A percentile compares a stretch with the other conserved stretches of the same genome.
Conservation (phyloP, 345 rosid species). For the Clausena lansium region DNA sequence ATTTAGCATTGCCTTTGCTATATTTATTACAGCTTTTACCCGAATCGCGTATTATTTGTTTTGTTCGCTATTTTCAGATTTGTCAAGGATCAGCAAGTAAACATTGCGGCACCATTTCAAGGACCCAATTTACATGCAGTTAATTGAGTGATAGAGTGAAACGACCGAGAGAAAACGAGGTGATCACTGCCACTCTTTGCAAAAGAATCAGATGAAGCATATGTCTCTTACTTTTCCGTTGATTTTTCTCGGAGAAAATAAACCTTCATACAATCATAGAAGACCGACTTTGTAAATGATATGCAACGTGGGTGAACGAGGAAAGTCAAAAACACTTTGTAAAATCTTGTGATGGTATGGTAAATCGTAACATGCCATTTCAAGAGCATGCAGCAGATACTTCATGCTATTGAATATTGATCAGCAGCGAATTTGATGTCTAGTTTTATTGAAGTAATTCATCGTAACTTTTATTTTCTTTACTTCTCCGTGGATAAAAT, state of each 20-base stretch:
- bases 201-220: constrained; percentile 44
- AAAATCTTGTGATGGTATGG: neutral
- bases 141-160: constrained; percentile 29
- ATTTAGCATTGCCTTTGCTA: neutral
- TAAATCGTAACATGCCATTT: neutral
- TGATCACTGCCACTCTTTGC: constrained; percentile 37
- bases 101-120: neutral
- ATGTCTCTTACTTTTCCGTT: neutral
- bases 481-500: neutral
- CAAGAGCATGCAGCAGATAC: neutral
- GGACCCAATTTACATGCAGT: constrained; percentile 35
- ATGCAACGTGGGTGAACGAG: neutral
- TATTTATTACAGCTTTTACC: neutral
- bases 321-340: neutral
- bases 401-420: neutral
- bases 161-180: constrained; percentile 53
- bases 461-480: neutral
- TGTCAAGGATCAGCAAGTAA: constrained; percentile 4
- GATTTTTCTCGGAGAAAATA: neutral
- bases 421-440: neutral
- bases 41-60: neutral
- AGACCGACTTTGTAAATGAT: neutral
- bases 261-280: too few species aligned
- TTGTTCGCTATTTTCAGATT: constrained; percentile 6
- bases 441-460: neutral